phyloP scores from a whole-genome alignment of 495 filamentous ascomycete species.

The Tuber melanosporum region DNA sequence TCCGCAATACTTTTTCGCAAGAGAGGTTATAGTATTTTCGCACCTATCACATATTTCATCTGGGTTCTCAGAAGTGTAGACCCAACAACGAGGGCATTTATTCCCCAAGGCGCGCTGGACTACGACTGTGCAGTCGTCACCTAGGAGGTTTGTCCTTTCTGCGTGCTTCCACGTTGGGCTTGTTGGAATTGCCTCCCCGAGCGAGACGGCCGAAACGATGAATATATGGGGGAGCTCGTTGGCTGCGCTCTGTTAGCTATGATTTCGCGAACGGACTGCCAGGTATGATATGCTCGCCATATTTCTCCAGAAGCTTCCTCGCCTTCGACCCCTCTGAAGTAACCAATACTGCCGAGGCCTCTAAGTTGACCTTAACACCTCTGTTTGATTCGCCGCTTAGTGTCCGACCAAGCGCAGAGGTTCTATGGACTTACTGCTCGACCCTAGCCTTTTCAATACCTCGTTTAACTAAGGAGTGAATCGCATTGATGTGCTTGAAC shows the following conservation, averaged over 20 bases:
- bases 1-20: constrained; percentile 18
- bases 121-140: constrained; percentile 45
- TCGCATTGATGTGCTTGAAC: constrained; percentile 16
- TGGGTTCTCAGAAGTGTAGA: constrained; percentile 57
- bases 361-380: constrained; percentile 32
- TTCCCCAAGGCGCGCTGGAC: constrained; percentile 59
- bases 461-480: constrained; percentile 34
- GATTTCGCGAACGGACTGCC: not conserved
- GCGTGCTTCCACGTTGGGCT: constrained; percentile 48
- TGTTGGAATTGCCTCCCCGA: constrained; percentile 42
- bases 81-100: constrained; percentile 88
- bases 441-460: constrained; percentile 22
- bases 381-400: constrained; percentile 19
- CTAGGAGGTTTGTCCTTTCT: constrained; percentile 47
- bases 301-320: constrained; percentile 48
- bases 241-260: constrained; percentile 6
- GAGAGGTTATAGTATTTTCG: constrained; percentile 45
- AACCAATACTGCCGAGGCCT: constrained; percentile 36
- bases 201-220: constrained; percentile 63
- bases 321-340: constrained; percentile 27
- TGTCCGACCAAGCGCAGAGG: constrained; percentile 30
- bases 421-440: constrained; percentile 18
- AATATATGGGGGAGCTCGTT: constrained; percentile 64
- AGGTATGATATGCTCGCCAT: constrained; percentile 41
- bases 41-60: constrained; percentile 68